Evolutionary conservation across 371 early-diverging fungal species (phyloP), one percentile per base, ranked within the genome.

Genomic region (Chytridium lagenaria): DNA sequence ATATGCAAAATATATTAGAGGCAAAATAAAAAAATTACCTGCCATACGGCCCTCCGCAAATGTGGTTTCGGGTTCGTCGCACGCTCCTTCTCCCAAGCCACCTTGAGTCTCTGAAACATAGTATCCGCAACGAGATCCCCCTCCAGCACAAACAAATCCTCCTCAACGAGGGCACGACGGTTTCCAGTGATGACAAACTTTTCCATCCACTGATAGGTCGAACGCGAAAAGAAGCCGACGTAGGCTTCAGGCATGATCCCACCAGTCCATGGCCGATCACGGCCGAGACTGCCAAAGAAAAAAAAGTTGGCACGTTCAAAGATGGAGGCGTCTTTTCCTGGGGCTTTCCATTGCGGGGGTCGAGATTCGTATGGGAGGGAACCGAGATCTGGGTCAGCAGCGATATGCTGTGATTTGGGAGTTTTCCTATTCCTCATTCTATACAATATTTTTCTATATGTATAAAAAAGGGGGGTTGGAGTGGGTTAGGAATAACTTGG

Each of bases 121-220:
- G 30, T 1, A 16, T 52, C 59, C 2, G 69, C 69, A 36, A 59
- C 19, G 38, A 69, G 3, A 34, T 69, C 69, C 39, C 59, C 59
- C 26, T 52, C 59, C 30, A 69, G 59, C 5, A 38, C 26, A 33
- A 36, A 69, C 69, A 69, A 40, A 52, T 69, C 69, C 16, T 59
- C 69, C 59, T 69, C 69, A 50, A 3, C 28, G 23, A 69, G 59
- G 10, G 69, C 50, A 12, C 69, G 55, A 10, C 44, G 33, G 69
- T 69, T 50, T 5, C 69, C 69, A n/a, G 31, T 39, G 23, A 33
- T 31, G 3, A 69, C 40, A 40, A 69, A 69, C 69, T 12, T 12
- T 22, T 69, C 23, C 38, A 69, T 59, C 69, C 69, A 69, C 15
- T 55, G 55, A 59, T 69, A 69, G 23, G 69, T 69, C 5, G 39